Evolutionary conservation across 306 rosid species (phyloP).

Genomic region (Vicia sativa): DNA sequence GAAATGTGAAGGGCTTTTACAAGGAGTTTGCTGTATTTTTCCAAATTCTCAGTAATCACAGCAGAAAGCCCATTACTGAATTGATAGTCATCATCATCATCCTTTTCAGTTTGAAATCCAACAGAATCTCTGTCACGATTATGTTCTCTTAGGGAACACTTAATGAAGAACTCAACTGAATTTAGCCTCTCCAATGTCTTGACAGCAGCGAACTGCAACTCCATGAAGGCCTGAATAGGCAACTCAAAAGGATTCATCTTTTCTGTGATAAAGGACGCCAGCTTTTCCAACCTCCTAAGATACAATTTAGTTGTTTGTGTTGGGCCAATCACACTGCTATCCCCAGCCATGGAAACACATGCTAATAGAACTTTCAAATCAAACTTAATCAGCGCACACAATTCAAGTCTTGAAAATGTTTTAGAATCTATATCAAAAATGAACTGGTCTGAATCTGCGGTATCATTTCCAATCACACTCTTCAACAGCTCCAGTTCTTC

Average conservation of each 20-base stretch:
- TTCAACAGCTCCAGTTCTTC: conserved; percentile 78
- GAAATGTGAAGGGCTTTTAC: conserved; percentile 68
- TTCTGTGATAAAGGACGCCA: conserved; percentile 58
- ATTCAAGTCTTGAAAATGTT: conserved; percentile 64
- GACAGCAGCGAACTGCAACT: conserved; percentile 73
- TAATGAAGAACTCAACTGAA: conserved; percentile 60
- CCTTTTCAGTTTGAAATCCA: conserved; percentile 43
- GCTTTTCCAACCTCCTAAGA: conserved; percentile 64
- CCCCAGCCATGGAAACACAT: conserved; percentile 57
- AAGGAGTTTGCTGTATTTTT: conserved; percentile 58
- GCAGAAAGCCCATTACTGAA: conserved; percentile 44
- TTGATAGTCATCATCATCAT: conserved; percentile 36
- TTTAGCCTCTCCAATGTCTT: conserved; percentile 72
- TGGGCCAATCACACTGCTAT: conserved; percentile 56
- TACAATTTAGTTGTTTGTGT: conserved; percentile 52
- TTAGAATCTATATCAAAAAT: conserved; percentile 41
- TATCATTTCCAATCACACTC: conserved; percentile 53
- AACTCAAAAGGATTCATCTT: conserved; percentile 74
- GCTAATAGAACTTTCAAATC: conserved; percentile 80
- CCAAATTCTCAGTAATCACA: conserved; percentile 61
- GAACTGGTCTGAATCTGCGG: conserved; percentile 42
- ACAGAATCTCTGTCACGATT: conserved; percentile 40
- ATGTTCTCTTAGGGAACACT: conserved; percentile 53
- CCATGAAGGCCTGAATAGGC: conserved; percentile 62
- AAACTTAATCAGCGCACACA: conserved; percentile 74